phyloP scores from a whole-genome alignment of 192 early-diverging fungal genomes.

The Coemansia sp. region DNA sequence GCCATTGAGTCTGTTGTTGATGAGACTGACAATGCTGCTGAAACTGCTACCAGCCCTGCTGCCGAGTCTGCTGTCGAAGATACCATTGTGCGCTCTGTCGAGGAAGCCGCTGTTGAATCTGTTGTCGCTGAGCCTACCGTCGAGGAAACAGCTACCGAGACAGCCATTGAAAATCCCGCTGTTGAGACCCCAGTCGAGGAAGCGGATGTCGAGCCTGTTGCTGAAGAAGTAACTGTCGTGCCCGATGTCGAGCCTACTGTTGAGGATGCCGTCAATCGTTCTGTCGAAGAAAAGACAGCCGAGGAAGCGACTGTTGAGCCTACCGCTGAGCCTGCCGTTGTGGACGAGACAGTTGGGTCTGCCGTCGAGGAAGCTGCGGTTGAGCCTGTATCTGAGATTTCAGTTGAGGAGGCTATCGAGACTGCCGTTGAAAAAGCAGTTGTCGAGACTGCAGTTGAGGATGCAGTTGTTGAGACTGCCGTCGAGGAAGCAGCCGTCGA shows the following conservation, averaged over 20 bases:
- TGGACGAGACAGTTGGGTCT: not conserved
- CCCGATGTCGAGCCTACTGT: too few species aligned
- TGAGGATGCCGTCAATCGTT: too few species aligned
- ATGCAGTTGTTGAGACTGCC: not conserved
- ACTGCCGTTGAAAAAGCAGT: not conserved
- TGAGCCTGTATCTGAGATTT: not conserved
- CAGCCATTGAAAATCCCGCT: not conserved
- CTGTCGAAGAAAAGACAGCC: not conserved
- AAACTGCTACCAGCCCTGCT: not conserved
- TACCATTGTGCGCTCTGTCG: not conserved
- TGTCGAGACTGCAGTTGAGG: not conserved
- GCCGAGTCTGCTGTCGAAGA: not conserved
- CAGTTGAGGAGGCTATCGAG: not conserved
- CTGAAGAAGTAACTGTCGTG: too few species aligned
- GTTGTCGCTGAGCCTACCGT: not conserved
- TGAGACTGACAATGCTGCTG: too few species aligned
- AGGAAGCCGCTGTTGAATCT: not conserved
- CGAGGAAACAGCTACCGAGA: slow-evolving; percentile 2
- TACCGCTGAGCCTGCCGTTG: not conserved
- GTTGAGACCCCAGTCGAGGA: too few species aligned
- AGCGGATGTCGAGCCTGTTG: too few species aligned
- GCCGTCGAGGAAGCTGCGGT: not conserved
- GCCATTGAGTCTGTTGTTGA: too few species aligned
- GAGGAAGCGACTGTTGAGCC: not conserved
- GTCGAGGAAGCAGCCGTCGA: too few species aligned